Evolutionary conservation across 352 stramenopile species (phyloP).

Genomic region (Blastocystis sp.): DNA sequence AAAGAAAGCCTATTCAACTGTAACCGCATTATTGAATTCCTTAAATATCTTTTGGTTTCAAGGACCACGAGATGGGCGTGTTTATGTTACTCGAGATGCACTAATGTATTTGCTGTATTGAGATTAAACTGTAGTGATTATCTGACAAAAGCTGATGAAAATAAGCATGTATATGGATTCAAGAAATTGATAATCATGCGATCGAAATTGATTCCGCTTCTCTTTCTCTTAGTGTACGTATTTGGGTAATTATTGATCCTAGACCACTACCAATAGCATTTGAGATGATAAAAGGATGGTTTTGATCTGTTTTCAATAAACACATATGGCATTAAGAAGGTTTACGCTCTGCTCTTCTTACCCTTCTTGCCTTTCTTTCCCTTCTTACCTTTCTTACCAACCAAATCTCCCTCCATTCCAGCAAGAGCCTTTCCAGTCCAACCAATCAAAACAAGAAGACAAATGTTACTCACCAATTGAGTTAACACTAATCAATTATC

Average conservation of each 20-base stretch:
- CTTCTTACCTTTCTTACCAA: constrained; percentile 54
- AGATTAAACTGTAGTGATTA: constrained; percentile 19
- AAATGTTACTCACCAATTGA: neutral
- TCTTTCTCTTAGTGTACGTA: neutral
- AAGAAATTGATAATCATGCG: constrained; percentile 45
- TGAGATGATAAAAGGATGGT: constrained; percentile 33
- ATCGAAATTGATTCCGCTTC: constrained; percentile 34
- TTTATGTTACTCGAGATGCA: constrained; percentile 53
- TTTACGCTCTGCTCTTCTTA: constrained; percentile 23
- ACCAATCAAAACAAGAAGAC: neutral
- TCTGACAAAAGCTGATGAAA: constrained; percentile 38
- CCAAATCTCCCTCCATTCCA: constrained; percentile 37
- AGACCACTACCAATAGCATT: constrained; percentile 39
- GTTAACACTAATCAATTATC: neutral
- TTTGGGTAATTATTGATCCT: neutral
- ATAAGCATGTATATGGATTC: constrained; percentile 38
- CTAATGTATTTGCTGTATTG: neutral
- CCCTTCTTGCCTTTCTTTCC: constrained; percentile 49
- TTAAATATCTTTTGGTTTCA: constrained; percentile 62
- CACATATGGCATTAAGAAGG: neutral
- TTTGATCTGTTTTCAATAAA: constrained; percentile 35
- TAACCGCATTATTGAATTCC: constrained; percentile 6
- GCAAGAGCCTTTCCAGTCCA: constrained; percentile 42
- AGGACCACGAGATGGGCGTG: neutral
- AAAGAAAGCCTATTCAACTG: constrained; percentile 18